A percentile compares a stretch with the other conserved stretches of the same genome.
Evolutionary conservation across 805 yeast genomes (phyloP).

Genomic region (Barnettozyma salicaria): DNA sequence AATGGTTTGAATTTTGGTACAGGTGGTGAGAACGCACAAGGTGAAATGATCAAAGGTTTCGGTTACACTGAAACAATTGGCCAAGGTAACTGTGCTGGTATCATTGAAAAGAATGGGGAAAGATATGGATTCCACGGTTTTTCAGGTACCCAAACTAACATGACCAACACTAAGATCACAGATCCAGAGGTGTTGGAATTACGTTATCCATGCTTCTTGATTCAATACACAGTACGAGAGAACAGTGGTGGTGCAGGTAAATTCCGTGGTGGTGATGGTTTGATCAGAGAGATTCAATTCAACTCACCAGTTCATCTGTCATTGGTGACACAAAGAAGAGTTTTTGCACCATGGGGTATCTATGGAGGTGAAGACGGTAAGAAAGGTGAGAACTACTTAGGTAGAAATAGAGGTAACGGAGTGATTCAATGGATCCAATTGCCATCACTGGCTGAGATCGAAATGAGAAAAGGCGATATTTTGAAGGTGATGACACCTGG

Average conservation of each 20-base stretch:
- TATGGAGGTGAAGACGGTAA: conserved; percentile 49
- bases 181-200: conserved; percentile 50
- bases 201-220: conserved; percentile 44
- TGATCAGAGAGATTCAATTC: conserved; percentile 44
- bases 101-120: conserved; percentile 63
- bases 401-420: conserved; percentile 29
- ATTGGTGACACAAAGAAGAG: conserved; percentile 46
- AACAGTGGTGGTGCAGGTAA: conserved; percentile 46
- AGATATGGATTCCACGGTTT: conserved; percentile 47
- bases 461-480: conserved; percentile 34
- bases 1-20: conserved; percentile 53
- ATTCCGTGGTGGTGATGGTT: conserved; percentile 47
- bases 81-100: conserved; percentile 51
- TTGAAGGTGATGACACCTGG: conserved; percentile 37
- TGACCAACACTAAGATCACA: conserved; percentile 49
- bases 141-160: conserved; percentile 48
- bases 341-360: conserved; percentile 49
- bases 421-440: conserved; percentile 30
- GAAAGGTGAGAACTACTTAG: conserved; percentile 38
- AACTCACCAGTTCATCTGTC: conserved; percentile 36
- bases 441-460: conserved; percentile 31
- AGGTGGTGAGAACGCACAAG: conserved; percentile 34
- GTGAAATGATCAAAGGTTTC: conserved; percentile 41
- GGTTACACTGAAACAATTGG: conserved; percentile 53
- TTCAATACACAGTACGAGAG: conserved; percentile 37